These are phyloP conservation scores for Beauveria rudraprayagi DNA, from an alignment of 2,329 filamentous ascomycete species.

Conservation along the genomic window DNA sequence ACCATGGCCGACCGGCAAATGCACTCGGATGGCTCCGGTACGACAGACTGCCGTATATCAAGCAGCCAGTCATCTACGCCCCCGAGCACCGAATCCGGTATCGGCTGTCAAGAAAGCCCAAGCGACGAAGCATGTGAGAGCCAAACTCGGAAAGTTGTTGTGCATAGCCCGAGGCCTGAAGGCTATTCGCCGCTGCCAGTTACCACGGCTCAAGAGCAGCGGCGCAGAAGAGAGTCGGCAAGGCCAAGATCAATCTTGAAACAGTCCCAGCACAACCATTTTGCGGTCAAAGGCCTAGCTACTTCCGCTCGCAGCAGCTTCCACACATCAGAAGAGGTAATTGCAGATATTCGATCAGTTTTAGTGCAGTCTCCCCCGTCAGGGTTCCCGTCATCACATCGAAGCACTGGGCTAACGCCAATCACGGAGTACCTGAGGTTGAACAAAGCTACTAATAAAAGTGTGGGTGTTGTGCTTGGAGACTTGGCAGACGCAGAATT, in stretches of 20 bases:
- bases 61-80: constrained; percentile 1
- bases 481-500: not conserved
- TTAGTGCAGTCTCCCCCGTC: not conserved
- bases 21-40: not conserved
- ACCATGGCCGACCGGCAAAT: constrained; percentile 14
- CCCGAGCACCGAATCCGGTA: too few relatives aligned
- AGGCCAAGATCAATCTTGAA: constrained; percentile 29
- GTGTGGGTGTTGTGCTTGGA: not conserved
- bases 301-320: not conserved
- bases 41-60: constrained; percentile 10
- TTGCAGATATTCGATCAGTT: constrained; percentile 5
- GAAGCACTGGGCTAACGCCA: not conserved
- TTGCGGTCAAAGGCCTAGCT: not conserved
- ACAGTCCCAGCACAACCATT: constrained; percentile 6
- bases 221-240: constrained; percentile 23
- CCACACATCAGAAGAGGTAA: not conserved
- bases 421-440: constrained; percentile 1
- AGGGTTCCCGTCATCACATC: not conserved
- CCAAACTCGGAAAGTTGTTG: constrained; percentile 22
- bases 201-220: constrained; percentile 30
- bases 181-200: constrained; percentile 19
- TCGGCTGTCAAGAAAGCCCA: not conserved
- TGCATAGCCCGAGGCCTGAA: constrained; percentile 23
- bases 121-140: not conserved
- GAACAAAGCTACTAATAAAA: not conserved